Base-by-base conservation (phyloP, 148 eudicot genomes). In the Persicaria tinctoria region DNA sequence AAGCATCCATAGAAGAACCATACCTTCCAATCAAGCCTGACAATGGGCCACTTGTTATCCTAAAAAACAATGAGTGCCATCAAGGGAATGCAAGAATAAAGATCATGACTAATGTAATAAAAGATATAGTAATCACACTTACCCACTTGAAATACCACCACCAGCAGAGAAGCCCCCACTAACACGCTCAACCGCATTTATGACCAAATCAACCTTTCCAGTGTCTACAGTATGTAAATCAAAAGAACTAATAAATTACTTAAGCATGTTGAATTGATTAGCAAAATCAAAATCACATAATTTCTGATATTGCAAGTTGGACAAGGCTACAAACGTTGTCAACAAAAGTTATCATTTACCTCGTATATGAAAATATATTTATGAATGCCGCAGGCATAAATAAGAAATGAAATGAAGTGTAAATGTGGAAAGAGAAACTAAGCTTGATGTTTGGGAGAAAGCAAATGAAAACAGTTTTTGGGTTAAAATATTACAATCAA, bases 121-220 rank as follows among this genome's bases (percentile, higher is more conserved):
- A 38, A 41, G 6, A 41, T 12, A 41, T 14, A 63, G 46, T 6
- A 12, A 14, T 44, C 1, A 41, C 38, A 85, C 97, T 80, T 88
- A 92, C 99, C 99, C 97, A 80, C 97, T 95, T 73, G 99, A 95
- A 78, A 95, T 86, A 73, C 99, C 99, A 77, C 99, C 99, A 81
- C 99, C 99, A 68, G 97, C 99, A 75, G 99, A 95, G 75, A 95
- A 87, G 76, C 97, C 99, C 78, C 97, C 97, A 77, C 97, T 95
- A 74, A 85, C 90, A 77, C 99, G 99, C 87, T 95, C 99, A 77
- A 95, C 92, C 70, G 88, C 90, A 81, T 95, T 90, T 91, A 95
- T 89, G 73, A 89, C 89, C 76, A 95, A 85, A 84, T 95, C 99
- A 78, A 95, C 99, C 82, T 95, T 95, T 68, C 97, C 96, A 79